Conservation (phyloP, 169 alveolate genomes). For the Fabrea salina region DNA sequence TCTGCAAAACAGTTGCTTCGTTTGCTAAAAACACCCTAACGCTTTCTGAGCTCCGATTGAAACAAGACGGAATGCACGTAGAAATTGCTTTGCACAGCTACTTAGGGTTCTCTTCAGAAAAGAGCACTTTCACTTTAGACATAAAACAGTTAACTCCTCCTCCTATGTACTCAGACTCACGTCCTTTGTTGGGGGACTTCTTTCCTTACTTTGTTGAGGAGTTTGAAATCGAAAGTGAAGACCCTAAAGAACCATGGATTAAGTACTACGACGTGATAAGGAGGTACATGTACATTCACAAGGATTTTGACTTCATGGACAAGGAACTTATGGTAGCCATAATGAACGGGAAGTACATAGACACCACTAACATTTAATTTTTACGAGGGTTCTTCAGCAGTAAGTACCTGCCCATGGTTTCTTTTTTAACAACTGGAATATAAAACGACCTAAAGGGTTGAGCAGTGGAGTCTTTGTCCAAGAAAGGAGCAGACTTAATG, state of each 20-base stretch:
- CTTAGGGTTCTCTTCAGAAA: not conserved
- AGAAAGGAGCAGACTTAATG: not conserved
- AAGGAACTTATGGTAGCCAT: conserved; percentile 16
- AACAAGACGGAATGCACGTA: conserved; percentile 6
- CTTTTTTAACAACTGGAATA: no score
- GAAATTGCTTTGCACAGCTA: not conserved
- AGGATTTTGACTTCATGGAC: not conserved
- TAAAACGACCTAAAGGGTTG: conserved; percentile 8
- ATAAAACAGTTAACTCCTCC: conserved; percentile 6
- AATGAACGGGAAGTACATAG: conserved; percentile 13
- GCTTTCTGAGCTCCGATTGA: not conserved
- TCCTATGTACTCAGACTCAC: conserved; percentile 14
- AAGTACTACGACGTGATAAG: conserved; percentile 5
- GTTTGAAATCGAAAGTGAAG: not conserved
- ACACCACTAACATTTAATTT: not conserved
- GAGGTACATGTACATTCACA: not conserved
- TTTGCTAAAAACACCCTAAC: not conserved
- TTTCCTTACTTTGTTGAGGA: not conserved
- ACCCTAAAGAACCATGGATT: not conserved
- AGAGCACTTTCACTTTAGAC: not conserved
- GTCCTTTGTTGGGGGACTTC: conserved; percentile 2
- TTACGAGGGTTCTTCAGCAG: no score
- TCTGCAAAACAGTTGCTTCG: not conserved
- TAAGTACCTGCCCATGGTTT: no score
- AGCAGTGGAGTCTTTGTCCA: not conserved